phyloP scores from a whole-genome alignment of 192 early-diverging fungal genomes.

The Phlyctochytrium arcticum region DNA sequence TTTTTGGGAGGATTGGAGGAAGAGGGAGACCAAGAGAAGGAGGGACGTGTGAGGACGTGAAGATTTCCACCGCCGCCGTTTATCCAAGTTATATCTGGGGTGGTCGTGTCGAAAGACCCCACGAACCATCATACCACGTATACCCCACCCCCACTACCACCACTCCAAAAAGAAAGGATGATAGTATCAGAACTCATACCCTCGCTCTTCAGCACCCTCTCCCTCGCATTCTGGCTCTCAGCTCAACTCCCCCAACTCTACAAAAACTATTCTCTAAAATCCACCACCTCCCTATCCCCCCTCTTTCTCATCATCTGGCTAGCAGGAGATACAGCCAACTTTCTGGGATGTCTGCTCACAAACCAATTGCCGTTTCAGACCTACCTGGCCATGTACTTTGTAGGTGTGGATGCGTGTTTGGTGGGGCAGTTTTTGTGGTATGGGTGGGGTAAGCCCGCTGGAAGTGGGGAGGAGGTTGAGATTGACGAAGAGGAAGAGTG shows the following conservation, averaged over 20 bases:
- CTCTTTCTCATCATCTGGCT: constrained; percentile 64
- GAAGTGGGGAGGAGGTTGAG: too few relatives aligned
- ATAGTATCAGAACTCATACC: background rate
- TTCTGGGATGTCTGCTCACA: constrained; percentile 67
- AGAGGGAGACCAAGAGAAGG: too few relatives aligned
- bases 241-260: constrained; percentile 67
- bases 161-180: too few relatives aligned
- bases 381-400: constrained; percentile 52
- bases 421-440: constrained; percentile 39
- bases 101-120: too few relatives aligned
- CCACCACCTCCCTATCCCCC: constrained; percentile 47
- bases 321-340: constrained; percentile 66
- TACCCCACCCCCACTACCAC: too few relatives aligned
- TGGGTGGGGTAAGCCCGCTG: too few relatives aligned
- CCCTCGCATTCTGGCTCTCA: constrained; percentile 66
- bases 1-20: too few relatives aligned
- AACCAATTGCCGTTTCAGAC: constrained; percentile 74
- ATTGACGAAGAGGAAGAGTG: too few relatives aligned
- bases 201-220: constrained; percentile 49
- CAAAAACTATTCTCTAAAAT: constrained; percentile 50
- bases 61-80: too few relatives aligned
- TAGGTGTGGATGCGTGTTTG: constrained; percentile 32
- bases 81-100: too few relatives aligned
- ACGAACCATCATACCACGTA: too few relatives aligned
- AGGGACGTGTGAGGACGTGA: too few relatives aligned